Conservation (phyloP, 495 filamentous ascomycete genomes). For the Tuber brumale region DNA sequence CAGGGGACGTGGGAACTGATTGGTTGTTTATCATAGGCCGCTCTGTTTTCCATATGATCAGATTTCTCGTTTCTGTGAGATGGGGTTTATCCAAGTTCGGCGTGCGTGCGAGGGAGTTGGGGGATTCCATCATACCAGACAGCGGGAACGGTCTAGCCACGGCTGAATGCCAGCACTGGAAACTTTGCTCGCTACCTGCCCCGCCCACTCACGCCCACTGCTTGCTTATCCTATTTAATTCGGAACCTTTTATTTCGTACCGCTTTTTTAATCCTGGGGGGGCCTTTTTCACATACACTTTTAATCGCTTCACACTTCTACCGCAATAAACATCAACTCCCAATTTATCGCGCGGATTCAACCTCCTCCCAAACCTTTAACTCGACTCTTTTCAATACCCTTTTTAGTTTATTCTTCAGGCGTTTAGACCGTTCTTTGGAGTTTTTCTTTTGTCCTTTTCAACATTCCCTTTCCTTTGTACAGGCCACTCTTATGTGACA, state of each 20-base stretch:
- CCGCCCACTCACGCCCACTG: neutral
- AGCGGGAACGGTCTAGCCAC: neutral
- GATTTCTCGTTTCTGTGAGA: neutral
- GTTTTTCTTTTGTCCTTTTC: neutral
- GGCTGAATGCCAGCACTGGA: neutral
- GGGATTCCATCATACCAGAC: neutral
- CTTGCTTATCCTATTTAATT: neutral
- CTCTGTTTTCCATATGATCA: constrained; percentile 38
- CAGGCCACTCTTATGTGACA: constrained; percentile 7
- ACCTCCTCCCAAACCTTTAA: neutral
- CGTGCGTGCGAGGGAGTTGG: neutral
- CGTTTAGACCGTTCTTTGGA: neutral
- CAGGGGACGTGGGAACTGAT: neutral
- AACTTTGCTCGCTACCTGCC: neutral
- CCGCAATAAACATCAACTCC: neutral
- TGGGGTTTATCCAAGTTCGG: neutral
- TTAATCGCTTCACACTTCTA: constrained; percentile 18
- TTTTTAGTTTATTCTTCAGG: constrained; percentile 16
- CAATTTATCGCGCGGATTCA: constrained; percentile 5
- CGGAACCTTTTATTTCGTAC: constrained; percentile 6
- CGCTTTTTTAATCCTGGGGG: constrained; percentile 14
- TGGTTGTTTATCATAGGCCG: constrained; percentile 22
- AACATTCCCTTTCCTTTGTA: constrained; percentile 5
- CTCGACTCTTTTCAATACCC: constrained; percentile 1
- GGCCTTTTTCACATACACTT: constrained; percentile 5